Evolutionary conservation across 1,284 basidiomycete genomes (phyloP).

Genomic region (Kalmanozyma brasiliensis): DNA sequence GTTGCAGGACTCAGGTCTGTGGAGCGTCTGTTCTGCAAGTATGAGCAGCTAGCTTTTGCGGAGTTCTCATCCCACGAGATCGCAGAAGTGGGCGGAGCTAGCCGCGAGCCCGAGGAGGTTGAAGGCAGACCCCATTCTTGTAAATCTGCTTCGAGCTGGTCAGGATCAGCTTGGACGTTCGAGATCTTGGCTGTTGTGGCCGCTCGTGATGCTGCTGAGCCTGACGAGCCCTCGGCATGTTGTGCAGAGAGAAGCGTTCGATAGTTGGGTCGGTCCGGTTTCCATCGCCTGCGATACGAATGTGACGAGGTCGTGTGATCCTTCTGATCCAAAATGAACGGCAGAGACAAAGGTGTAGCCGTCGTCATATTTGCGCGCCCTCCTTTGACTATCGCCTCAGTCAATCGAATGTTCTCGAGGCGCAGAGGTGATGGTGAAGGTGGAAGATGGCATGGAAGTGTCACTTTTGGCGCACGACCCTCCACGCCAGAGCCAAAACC

Average conservation of each 20-base stretch:
- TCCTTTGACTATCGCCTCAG: background rate
- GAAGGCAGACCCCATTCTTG: conserved; percentile 39
- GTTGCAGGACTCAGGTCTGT: background rate
- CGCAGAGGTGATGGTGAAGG: background rate
- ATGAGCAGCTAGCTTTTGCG: conserved; percentile 15
- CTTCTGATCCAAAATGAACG: conserved; percentile 27
- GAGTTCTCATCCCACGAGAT: conserved; percentile 49
- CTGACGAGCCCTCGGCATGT: background rate
- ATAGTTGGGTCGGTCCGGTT: conserved; percentile 36
- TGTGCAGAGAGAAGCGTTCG: conserved; percentile 20
- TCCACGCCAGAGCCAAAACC: conserved; percentile 1
- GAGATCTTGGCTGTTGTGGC: background rate
- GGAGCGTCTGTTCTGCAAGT: background rate
- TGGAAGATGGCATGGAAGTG: background rate
- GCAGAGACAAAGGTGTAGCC: conserved; percentile 28
- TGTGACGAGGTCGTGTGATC: conserved; percentile 1
- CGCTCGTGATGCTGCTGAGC: conserved; percentile 2
- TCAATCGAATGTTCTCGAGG: background rate
- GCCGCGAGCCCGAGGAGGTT: conserved; percentile 3
- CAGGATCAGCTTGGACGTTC: conserved; percentile 6
- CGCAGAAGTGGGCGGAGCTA: conserved; percentile 23
- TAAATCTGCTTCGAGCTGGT: conserved; percentile 28
- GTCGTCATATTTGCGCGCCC: conserved; percentile 19
- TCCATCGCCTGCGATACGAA: conserved; percentile 15
- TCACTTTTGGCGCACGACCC: conserved; percentile 15